A percentile compares a stretch with the other conserved stretches of the same genome.
Conservation (phyloP, 768 basidiomycete species). For the Rhodosporidiobolus odoratus region DNA sequence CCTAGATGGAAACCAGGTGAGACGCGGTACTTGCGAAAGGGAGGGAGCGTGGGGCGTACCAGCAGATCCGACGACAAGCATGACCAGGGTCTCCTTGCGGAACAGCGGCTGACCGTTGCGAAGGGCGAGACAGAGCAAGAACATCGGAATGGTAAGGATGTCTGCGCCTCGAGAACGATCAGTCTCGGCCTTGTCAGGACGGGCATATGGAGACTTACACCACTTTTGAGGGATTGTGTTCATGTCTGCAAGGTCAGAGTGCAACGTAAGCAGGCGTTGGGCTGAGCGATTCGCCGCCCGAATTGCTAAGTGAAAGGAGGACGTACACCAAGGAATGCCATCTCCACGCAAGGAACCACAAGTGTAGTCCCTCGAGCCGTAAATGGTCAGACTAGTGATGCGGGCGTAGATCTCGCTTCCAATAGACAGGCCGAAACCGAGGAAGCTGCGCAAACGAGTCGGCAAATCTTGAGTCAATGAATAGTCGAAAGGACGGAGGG, state of each 20-base stretch:
- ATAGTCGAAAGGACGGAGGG: neutral
- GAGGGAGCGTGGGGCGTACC: conserved; percentile 1
- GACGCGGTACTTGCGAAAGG: conserved; percentile 29
- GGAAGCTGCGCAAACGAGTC: conserved; percentile 40
- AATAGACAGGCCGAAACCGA: conserved; percentile 69
- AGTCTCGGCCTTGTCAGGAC: neutral
- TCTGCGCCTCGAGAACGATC: conserved; percentile 47
- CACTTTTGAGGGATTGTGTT: conserved; percentile 64
- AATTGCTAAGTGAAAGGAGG: neutral
- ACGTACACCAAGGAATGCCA: conserved; percentile 59
- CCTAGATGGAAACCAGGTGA: conserved; percentile 59
- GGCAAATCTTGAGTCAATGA: neutral
- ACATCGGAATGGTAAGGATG: conserved; percentile 67
- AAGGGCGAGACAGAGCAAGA: conserved; percentile 61
- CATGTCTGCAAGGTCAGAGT: conserved; percentile 47
- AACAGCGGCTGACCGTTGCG: conserved; percentile 53
- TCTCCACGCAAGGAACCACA: conserved; percentile 57
- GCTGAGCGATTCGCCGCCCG: no score
- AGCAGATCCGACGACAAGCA: conserved; percentile 41
- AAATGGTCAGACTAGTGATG: conserved; percentile 50
- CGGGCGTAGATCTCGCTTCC: conserved; percentile 64
- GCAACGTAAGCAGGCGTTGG: no score
- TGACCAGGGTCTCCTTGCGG: conserved; percentile 50
- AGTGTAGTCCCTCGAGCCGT: conserved; percentile 52
- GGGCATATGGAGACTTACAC: conserved; percentile 52